These are phyloP conservation scores for Terfezia boudieri DNA, from an alignment of 495 filamentous ascomycete species.

Conservation along the genomic window DNA sequence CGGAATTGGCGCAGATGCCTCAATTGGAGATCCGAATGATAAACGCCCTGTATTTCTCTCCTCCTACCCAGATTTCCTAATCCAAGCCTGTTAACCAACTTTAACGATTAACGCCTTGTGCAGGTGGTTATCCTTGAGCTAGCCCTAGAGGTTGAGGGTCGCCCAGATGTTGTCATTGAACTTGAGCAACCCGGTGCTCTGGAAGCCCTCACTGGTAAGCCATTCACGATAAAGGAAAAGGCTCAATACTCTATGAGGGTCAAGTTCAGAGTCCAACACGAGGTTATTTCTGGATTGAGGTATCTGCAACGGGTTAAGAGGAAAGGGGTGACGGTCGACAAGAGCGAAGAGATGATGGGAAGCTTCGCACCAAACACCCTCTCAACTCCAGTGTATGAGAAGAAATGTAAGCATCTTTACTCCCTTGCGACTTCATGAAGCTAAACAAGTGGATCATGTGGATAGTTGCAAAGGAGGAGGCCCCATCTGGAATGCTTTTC, in stretches of 20 bases:
- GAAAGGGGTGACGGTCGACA: constrained; percentile 60
- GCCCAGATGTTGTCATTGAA: constrained; percentile 65
- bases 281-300: constrained; percentile 81
- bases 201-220: constrained; percentile 52
- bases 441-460: not conserved
- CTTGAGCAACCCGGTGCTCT: constrained; percentile 41
- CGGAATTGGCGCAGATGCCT: constrained; percentile 43
- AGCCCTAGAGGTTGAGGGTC: constrained; percentile 57
- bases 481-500: constrained; percentile 68
- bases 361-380: constrained; percentile 78
- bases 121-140: constrained; percentile 63
- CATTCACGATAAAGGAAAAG: constrained; percentile 94
- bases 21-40: constrained; percentile 25
- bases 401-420: constrained; percentile 48
- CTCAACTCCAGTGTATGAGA: constrained; percentile 59
- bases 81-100: constrained; percentile 22
- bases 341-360: constrained; percentile 93
- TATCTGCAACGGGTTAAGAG: constrained; percentile 85
- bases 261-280: constrained; percentile 82
- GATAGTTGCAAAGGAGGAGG: constrained; percentile 68
- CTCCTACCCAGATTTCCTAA: not conserved
- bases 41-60: constrained; percentile 5
- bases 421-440: not conserved
- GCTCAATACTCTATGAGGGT: constrained; percentile 80
- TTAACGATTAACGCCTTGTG: constrained; percentile 54